Evolutionary conservation across 768 basidiomycete genomes (phyloP).

Genomic region (Agrocybe chaxingu): DNA sequence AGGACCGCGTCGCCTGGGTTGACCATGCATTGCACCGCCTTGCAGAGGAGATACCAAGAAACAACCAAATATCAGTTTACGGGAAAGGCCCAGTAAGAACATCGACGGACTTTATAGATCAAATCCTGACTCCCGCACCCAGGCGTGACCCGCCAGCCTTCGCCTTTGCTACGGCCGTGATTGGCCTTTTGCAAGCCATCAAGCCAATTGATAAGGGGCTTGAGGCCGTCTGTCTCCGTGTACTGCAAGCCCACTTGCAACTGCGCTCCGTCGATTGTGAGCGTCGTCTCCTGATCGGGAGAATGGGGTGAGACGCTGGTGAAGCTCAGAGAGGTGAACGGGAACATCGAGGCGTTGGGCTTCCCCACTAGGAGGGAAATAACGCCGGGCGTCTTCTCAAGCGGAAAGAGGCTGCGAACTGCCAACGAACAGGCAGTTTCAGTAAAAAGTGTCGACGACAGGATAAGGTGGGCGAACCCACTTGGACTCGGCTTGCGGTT

Average conservation of each 20-base stretch:
- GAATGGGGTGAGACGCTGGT: conserved; percentile 46
- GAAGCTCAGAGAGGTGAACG: conserved; percentile 79
- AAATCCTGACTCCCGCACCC: conserved; percentile 89
- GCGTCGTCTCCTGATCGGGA: conserved; percentile 37
- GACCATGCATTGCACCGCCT: conserved; percentile 76
- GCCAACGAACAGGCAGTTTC: not conserved
- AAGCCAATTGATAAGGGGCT: conserved; percentile 64
- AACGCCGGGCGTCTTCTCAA: conserved; percentile 75
- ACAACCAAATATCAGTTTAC: not conserved
- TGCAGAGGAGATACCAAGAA: conserved; percentile 3
- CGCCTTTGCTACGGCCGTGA: conserved; percentile 60
- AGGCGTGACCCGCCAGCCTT: conserved; percentile 74
- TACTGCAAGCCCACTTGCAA: conserved; percentile 75
- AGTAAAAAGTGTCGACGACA: not conserved
- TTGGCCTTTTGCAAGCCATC: conserved; percentile 63
- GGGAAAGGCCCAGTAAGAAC: not conserved
- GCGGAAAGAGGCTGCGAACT: conserved; percentile 69
- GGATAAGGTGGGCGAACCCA: conserved; percentile 23
- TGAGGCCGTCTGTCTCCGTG: conserved; percentile 66
- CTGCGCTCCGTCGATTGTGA: conserved; percentile 56
- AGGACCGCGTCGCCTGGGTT: conserved; percentile 80
- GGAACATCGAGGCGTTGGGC: conserved; percentile 89
- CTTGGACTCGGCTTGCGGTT: conserved; percentile 63
- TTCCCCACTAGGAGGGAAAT: conserved; percentile 88
- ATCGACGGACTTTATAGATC: conserved; percentile 70